Evolutionary conservation across 2,329 filamentous ascomycete genomes (phyloP), one percentile per base, ranked within the genome.

Genomic region (Colletotrichum tropicale): DNA sequence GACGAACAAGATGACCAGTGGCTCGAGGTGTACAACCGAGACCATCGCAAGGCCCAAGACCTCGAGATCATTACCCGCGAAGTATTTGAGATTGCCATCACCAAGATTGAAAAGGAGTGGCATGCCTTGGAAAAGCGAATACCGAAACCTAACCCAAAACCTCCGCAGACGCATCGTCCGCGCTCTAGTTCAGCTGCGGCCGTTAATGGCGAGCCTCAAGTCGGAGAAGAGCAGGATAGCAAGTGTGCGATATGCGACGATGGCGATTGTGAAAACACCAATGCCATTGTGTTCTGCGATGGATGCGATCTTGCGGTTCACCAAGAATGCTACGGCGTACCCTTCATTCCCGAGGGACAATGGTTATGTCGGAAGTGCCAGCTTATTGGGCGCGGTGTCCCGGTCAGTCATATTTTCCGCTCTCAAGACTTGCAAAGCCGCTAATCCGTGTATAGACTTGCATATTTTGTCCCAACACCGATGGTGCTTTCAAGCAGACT

Each of bases 71-170:
- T 99, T 80, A 98, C 96, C 65, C 95, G 96, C 24, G 96, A 98
- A 77, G 92, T 98, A 66, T 98, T 99, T 81, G 97, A 99, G 83
- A 98, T 98, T 77, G 98, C 96, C 18, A 98, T 99, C 86, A 99
- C 97, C 12, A 98, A 98, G 84, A 98, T 99, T 75, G 97, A 99
- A 84, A 98, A 98, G 85, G 96, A 98, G 83, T 99, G 97, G 95
- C 95, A 98, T 83, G 94, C 95, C 8, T 88, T 99, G 9, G 97
- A 99, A 84, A 98, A 98, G 87, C 91, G 96, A 76, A 98, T 99
- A 82, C 97, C 97, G 0, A 99, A 99, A 83, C 95, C 96, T 16
- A 98, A 98, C 81, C 96, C 96, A 1, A 98, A 98, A 80, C 96
- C 97, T 61, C 96, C 96, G 16, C 96, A 98, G 85, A 98, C 96